A percentile compares a stretch with the other conserved stretches of the same genome.
Conservation (phyloP, 345 rosid genomes). For the Eucalyptus sideroxylon region DNA sequence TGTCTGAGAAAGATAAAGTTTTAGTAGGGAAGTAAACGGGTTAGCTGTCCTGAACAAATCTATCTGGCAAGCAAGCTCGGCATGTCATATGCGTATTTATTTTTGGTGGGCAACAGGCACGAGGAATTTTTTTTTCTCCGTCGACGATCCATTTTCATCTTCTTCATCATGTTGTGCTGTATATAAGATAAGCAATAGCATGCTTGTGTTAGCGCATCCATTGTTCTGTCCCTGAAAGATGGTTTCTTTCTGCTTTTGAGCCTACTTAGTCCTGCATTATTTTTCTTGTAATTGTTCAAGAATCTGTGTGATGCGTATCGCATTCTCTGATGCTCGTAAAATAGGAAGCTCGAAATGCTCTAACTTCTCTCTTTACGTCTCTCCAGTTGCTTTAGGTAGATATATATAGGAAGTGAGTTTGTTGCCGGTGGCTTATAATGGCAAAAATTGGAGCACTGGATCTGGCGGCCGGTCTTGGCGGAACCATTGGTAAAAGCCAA, state of each 20-base stretch:
- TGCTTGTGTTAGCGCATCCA: background rate
- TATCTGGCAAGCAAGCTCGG: too few relatives aligned
- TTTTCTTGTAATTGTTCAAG: background rate
- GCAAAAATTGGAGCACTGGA: background rate
- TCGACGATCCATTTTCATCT: background rate
- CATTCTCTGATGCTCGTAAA: too few relatives aligned
- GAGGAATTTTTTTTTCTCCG: too few relatives aligned
- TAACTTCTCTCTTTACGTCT: too few relatives aligned
- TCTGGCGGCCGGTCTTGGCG: background rate
- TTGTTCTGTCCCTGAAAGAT: background rate
- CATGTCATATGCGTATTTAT: too few relatives aligned
- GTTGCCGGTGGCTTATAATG: background rate
- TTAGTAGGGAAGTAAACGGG: too few relatives aligned
- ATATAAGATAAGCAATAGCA: background rate
- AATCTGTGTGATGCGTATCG: too few relatives aligned
- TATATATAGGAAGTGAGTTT: background rate
- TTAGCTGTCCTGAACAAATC: too few relatives aligned
- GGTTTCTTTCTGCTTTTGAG: background rate
- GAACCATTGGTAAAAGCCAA: background rate
- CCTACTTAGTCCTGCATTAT: background rate
- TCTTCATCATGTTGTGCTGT: background rate
- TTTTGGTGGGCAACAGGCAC: too few relatives aligned
- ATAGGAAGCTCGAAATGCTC: too few relatives aligned
- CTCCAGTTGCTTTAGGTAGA: background rate
- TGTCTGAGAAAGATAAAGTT: too few relatives aligned